Percentiles rank a stretch among this genome's conserved stretches.
Evolutionary conservation across 2,329 filamentous ascomycete species (phyloP).

Genomic region (Fusarium sp.): DNA sequence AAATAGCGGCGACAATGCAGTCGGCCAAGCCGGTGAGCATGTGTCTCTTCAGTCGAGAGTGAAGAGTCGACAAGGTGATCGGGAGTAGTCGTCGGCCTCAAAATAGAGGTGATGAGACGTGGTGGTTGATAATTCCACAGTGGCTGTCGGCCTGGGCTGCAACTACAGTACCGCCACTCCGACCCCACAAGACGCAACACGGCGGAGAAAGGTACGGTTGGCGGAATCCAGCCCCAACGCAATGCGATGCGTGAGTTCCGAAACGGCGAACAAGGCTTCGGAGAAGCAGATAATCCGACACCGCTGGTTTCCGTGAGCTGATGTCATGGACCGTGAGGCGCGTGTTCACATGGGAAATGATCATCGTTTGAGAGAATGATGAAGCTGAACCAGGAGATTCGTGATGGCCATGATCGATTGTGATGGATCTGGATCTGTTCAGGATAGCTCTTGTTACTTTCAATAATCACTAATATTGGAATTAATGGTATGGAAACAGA

Average conservation of each 20-base stretch:
- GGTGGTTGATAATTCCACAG: conserved; percentile 37
- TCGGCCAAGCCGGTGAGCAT: neutral
- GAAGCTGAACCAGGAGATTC: neutral
- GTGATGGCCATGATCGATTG: neutral
- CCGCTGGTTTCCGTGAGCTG: conserved; percentile 9
- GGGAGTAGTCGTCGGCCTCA: conserved; percentile 5
- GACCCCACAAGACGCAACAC: conserved; percentile 23
- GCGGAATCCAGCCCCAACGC: neutral
- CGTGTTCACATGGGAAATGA: conserved; percentile 34
- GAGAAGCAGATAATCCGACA: conserved; percentile 21
- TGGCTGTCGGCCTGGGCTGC: conserved; percentile 18
- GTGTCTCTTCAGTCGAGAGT: neutral
- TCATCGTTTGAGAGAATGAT: conserved; percentile 10
- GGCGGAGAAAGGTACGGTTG: neutral
- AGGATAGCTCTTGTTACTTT: neutral
- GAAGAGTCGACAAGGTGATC: neutral
- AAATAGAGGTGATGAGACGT: conserved; percentile 41
- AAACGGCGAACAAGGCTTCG: neutral
- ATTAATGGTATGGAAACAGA: neutral
- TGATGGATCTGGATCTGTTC: neutral
- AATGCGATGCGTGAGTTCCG: neutral
- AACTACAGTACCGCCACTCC: conserved; percentile 37
- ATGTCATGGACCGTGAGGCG: conserved; percentile 36
- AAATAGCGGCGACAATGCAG: neutral
- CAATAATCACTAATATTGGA: neutral